A percentile compares a stretch with the other conserved stretches of the same genome.
These are phyloP conservation scores for Malassezia yamatoensis DNA, from an alignment of 1,284 basidiomycete species.

Conservation along the genomic window DNA sequence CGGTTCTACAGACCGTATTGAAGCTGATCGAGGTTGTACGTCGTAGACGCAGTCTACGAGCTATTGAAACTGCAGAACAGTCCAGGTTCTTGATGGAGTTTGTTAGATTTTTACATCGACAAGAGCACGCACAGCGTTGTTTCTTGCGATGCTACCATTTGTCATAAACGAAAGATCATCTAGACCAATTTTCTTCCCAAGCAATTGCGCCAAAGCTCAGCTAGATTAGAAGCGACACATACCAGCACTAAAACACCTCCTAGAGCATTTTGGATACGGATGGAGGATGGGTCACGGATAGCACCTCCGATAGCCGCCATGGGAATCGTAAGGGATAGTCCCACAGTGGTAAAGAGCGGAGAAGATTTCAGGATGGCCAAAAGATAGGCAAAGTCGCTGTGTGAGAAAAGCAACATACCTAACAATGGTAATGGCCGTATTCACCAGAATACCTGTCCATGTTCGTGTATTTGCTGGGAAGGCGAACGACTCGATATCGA, in stretches of 20 bases:
- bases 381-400: conserved; percentile 30
- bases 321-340: conserved; percentile 88
- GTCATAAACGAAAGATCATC: background rate
- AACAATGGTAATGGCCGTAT: conserved; percentile 58
- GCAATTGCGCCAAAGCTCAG: conserved; percentile 14
- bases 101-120: conserved; percentile 26
- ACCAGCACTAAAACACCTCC: conserved; percentile 32
- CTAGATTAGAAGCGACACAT: background rate
- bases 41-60: conserved; percentile 35
- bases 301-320: conserved; percentile 73
- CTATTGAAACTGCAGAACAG: conserved; percentile 47
- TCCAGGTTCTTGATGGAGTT: conserved; percentile 35
- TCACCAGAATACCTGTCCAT: conserved; percentile 62
- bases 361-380: conserved; percentile 91
- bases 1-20: conserved; percentile 5
- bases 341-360: conserved; percentile 73
- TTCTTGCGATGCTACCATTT: conserved; percentile 2
- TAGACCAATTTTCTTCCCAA: conserved; percentile 15
- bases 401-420: conserved; percentile 46
- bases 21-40: conserved; percentile 35
- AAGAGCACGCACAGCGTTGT: conserved; percentile 19
- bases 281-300: conserved; percentile 52
- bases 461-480: conserved; percentile 59
- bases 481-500: conserved; percentile 66
- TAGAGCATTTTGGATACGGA: conserved; percentile 23